phyloP scores from a whole-genome alignment of 78 protist species.

The Dictyostelium firmibasis region DNA sequence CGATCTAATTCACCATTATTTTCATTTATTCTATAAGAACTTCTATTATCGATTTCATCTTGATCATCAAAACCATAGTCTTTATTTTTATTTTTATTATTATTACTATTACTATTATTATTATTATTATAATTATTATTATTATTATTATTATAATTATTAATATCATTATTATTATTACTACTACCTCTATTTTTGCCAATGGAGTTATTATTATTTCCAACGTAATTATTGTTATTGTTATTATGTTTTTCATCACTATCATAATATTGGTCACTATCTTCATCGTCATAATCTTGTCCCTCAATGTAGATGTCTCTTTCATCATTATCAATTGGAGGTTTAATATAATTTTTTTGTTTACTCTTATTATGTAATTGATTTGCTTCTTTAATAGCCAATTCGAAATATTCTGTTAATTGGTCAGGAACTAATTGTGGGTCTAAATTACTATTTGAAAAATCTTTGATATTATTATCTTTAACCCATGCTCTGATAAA shows the following conservation, averaged over 20 bases:
- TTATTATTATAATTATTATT: constrained; percentile 2
- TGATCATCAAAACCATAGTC: neutral
- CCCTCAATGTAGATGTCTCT: neutral
- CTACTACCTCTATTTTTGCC: neutral
- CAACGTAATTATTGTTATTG: neutral
- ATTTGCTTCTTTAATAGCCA: constrained; percentile 42
- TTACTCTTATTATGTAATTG: neutral
- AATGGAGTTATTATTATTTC: neutral
- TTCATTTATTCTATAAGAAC: neutral
- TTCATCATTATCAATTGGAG: neutral
- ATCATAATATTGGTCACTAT: neutral
- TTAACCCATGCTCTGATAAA: constrained; percentile 28
- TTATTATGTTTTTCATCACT: neutral
- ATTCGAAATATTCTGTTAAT: neutral
- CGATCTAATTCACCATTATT: neutral
- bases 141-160: neutral
- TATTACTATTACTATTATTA: neutral
- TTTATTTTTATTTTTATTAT: constrained; percentile 6
- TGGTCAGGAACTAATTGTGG: constrained; percentile 11
- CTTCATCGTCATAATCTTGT: neutral
- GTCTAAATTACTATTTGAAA: neutral
- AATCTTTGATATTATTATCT: constrained; percentile 29
- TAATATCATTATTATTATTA: neutral
- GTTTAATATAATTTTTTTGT: neutral
- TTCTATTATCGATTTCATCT: neutral